Evolutionary conservation across 768 basidiomycete genomes (phyloP).

Genomic region (Termitomyces sp.): DNA sequence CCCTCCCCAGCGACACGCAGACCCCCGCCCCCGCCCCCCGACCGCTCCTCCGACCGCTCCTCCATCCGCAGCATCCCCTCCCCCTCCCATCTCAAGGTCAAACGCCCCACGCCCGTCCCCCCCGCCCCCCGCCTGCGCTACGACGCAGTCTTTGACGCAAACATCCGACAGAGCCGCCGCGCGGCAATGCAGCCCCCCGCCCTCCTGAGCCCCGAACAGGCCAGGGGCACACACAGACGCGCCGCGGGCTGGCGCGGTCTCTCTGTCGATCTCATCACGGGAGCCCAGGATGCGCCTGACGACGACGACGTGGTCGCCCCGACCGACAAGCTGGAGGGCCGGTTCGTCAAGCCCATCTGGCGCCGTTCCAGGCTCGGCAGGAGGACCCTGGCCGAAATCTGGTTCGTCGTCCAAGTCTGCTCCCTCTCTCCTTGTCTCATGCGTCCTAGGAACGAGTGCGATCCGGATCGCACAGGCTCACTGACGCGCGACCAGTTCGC

Average conservation of each 20-base stretch:
- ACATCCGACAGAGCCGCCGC: constrained; percentile 43
- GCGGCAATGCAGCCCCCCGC: constrained; percentile 28
- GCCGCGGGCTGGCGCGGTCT: constrained; percentile 72
- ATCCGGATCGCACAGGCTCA: constrained; percentile 45
- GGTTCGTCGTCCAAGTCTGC: constrained; percentile 39
- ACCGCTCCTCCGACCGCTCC: constrained; percentile 56
- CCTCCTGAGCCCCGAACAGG: constrained; percentile 27
- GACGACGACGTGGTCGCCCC: constrained; percentile 23
- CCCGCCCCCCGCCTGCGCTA: constrained; percentile 58
- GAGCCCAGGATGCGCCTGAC: constrained; percentile 19
- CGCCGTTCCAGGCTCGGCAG: constrained; percentile 48
- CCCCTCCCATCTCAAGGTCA: constrained; percentile 21
- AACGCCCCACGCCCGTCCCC: constrained; percentile 65
- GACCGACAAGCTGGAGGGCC: constrained; percentile 50
- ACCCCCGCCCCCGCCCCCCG: constrained; percentile 34
- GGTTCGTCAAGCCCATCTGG: constrained; percentile 59
- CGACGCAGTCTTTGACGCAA: constrained; percentile 59
- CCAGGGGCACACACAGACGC: constrained; percentile 38
- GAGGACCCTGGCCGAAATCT: constrained; percentile 52
- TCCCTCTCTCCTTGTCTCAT: background rate
- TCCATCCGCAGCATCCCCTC: no score
- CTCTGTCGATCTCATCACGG: constrained; percentile 60
- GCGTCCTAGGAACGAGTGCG: constrained; percentile 64
- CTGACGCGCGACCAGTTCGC: constrained; percentile 64
- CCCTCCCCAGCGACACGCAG: no score